These are phyloP conservation scores for Lactifluus hygrophoroides DNA, from an alignment of 768 basidiomycete species.

Conservation along the genomic window DNA sequence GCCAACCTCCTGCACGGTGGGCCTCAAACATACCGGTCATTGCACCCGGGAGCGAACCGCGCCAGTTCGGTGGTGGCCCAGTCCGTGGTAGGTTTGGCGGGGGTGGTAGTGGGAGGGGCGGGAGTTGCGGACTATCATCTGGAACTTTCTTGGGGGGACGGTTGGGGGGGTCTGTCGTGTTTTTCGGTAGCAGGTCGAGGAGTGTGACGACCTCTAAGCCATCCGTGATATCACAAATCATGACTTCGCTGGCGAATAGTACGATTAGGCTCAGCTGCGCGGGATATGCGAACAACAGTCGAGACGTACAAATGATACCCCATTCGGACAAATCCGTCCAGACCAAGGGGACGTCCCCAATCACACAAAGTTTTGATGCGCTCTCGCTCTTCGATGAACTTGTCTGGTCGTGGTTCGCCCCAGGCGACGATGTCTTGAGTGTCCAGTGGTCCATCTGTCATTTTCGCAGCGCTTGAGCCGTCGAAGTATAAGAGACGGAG, in stretches of 20 bases:
- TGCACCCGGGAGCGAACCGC: background rate
- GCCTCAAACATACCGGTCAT: slow-evolving; percentile 9
- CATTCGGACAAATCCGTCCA: slow-evolving; percentile 29
- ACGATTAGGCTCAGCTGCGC: background rate
- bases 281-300: background rate
- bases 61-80: slow-evolving; percentile 15
- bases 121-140: background rate
- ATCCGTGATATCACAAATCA: slow-evolving; percentile 14
- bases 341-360: slow-evolving; percentile 27
- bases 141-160: background rate
- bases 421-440: slow-evolving; percentile 31
- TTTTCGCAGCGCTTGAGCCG: slow-evolving; percentile 16
- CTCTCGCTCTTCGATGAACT: slow-evolving; percentile 20
- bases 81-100: background rate
- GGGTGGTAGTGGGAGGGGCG: background rate
- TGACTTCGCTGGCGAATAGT: slow-evolving; percentile 10
- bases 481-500: slow-evolving; percentile 18
- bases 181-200: slow-evolving; percentile 6
- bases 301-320: slow-evolving; percentile 17
- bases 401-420: slow-evolving; percentile 23
- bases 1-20: slow-evolving; percentile 34
- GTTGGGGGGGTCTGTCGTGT: background rate
- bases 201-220: slow-evolving; percentile 12
- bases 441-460: slow-evolving; percentile 29
- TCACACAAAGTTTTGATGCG: slow-evolving; percentile 27